Conservation (phyloP, 345 rosid genomes). For the Firmiana major region DNA sequence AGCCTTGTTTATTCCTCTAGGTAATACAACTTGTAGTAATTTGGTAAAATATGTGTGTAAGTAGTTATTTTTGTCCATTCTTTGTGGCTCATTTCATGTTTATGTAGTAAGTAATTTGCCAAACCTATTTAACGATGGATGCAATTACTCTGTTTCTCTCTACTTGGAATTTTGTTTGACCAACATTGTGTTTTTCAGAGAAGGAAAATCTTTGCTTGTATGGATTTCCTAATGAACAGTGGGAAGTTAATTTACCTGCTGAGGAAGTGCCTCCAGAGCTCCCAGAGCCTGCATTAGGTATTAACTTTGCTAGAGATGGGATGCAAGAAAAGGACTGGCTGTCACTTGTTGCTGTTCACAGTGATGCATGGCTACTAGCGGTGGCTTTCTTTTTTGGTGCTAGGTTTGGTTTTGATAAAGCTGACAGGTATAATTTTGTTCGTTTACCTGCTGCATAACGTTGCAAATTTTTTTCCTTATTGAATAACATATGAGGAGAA, state of each 20-base stretch:
- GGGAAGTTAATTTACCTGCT: conserved; percentile 85
- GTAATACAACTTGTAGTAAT: too few species aligned
- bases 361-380: conserved; percentile 74
- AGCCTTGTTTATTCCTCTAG: not conserved
- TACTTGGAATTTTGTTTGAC: not conserved
- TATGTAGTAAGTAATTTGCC: not conserved
- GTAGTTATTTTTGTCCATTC: not conserved
- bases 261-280: conserved; percentile 90
- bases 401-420: conserved; percentile 59
- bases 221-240: conserved; percentile 62
- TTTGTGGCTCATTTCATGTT: not conserved
- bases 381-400: conserved; percentile 76
- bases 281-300: conserved; percentile 84
- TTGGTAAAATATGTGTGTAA: not conserved
- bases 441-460: not conserved
- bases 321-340: conserved; percentile 77
- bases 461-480: not conserved
- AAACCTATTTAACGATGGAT: not conserved
- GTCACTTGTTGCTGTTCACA: too few species aligned
- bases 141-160: not conserved
- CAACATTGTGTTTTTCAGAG: conserved; percentile 33
- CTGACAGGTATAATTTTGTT: conserved; percentile 50
- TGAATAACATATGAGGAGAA: not conserved
- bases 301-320: conserved; percentile 82
- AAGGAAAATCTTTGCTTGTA: conserved; percentile 82